Evolutionary conservation across 257 asterid species (phyloP).

Genomic region (Hygrophila difformis): DNA sequence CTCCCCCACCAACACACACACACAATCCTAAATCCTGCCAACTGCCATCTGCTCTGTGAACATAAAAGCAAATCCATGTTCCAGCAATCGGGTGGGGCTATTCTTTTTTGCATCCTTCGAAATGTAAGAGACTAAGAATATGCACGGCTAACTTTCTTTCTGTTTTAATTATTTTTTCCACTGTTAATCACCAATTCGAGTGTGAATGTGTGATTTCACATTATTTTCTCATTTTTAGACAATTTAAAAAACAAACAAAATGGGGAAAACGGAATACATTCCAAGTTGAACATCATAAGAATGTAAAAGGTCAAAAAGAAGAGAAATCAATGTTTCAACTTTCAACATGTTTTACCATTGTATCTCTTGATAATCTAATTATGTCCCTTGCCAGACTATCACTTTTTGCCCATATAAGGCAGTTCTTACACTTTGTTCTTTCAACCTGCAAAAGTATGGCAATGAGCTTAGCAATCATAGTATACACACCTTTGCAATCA

Average conservation of each 20-base stretch:
- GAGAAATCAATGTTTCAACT: slow-evolving; percentile 5
- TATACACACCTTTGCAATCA: neutral
- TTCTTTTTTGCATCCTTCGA: neutral
- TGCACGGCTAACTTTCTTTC: neutral
- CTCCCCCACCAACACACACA: no score
- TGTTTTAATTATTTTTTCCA: neutral
- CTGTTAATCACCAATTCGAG: no score
- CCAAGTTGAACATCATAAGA: slow-evolving; percentile 7
- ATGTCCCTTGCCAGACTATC: slow-evolving; percentile 81
- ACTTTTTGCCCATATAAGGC: slow-evolving; percentile 93
- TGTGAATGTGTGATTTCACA: no score
- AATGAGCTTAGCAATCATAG: slow-evolving; percentile 8
- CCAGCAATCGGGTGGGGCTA: neutral
- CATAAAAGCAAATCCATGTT: neutral
- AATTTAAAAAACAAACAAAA: no score
- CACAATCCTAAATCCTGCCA: no score
- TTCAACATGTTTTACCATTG: slow-evolving; percentile 44
- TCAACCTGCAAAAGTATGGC: slow-evolving; percentile 45
- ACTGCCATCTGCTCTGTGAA: no score
- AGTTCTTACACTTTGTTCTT: slow-evolving; percentile 59
- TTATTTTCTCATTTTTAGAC: no score
- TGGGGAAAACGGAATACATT: no score
- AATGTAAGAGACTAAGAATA: neutral
- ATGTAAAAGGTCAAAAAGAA: neutral
- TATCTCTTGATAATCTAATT: slow-evolving; percentile 43